Percentiles rank a stretch among this genome's conserved stretches.
Evolutionary conservation across 176 grass and related monocot genomes (phyloP).

Genomic region (Alloteropsis semialata): DNA sequence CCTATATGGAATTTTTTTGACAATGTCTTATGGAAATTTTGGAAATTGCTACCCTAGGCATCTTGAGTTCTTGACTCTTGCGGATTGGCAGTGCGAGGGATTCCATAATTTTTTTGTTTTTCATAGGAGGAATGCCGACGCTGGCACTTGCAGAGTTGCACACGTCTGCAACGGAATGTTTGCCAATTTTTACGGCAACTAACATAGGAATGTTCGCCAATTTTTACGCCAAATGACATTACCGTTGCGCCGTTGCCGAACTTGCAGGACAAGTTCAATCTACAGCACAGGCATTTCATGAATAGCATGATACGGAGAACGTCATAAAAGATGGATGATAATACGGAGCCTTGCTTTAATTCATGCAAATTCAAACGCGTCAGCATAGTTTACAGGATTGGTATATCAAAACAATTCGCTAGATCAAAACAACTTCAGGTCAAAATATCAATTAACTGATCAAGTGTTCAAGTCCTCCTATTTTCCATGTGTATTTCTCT

Average conservation of each 20-base stretch:
- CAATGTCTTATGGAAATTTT: not conserved
- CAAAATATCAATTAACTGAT: not conserved
- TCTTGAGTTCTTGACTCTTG: not conserved
- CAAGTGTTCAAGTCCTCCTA: not conserved
- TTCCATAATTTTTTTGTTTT: too few relatives aligned
- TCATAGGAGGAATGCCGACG: too few relatives aligned
- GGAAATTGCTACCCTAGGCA: not conserved
- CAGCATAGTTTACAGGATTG: not conserved
- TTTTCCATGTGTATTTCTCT: constrained; percentile 10
- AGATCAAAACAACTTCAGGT: not conserved
- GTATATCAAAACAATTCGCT: not conserved
- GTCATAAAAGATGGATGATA: not conserved
- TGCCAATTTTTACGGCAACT: too few relatives aligned
- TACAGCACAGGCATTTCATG: not conserved
- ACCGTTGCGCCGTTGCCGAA: not conserved
- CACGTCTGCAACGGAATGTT: too few relatives aligned
- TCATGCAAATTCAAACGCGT: not conserved
- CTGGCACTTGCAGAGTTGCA: too few relatives aligned
- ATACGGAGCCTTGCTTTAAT: not conserved
- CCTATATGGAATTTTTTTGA: not conserved
- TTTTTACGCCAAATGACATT: not conserved
- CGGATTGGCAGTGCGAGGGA: too few relatives aligned
- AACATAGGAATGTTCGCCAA: not conserved
- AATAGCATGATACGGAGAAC: not conserved
- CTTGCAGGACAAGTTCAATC: not conserved